A percentile compares a stretch with the other conserved stretches of the same genome.
Conservation (phyloP, 345 rosid species). For the Reutealis trisperma region DNA sequence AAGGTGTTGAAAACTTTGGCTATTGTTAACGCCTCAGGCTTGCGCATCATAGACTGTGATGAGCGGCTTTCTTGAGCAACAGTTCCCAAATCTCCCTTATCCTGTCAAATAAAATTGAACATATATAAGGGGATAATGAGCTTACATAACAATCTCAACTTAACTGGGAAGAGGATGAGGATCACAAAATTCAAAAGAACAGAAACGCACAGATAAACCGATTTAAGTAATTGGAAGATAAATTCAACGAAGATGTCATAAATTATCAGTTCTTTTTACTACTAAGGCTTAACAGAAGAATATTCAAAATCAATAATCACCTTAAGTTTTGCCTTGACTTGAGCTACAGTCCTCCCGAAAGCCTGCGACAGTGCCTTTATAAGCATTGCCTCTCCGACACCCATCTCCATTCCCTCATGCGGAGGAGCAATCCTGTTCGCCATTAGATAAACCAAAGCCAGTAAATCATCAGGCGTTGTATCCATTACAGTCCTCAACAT, state of each 20-base stretch:
- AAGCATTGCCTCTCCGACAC: constrained; percentile 79
- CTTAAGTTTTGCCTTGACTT: constrained; percentile 68
- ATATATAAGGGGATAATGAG: not conserved
- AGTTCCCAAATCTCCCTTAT: constrained; percentile 85
- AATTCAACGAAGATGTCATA: not conserved
- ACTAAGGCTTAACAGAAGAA: too few species aligned
- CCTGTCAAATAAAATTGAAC: constrained; percentile 40
- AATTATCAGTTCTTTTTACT: not conserved
- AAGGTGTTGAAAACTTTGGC: constrained; percentile 75
- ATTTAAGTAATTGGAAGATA: not conserved
- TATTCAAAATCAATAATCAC: constrained; percentile 28
- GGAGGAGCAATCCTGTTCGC: constrained; percentile 85
- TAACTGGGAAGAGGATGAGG: not conserved
- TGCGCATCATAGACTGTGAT: constrained; percentile 87
- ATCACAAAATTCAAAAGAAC: not conserved
- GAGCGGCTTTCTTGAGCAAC: constrained; percentile 95
- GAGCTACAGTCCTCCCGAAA: constrained; percentile 75
- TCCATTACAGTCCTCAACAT: constrained; percentile 80
- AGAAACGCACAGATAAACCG: not conserved
- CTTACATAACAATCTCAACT: not conserved
- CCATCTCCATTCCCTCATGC: constrained; percentile 90
- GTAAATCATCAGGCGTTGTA: constrained; percentile 76
- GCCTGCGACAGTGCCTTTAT: constrained; percentile 85
- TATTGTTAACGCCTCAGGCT: constrained; percentile 80
- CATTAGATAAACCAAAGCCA: constrained; percentile 63